Evolutionary conservation across 345 rosid species (phyloP), one percentile per base, ranked within the genome.

Genomic region (Lagerstroemia speciosa): DNA sequence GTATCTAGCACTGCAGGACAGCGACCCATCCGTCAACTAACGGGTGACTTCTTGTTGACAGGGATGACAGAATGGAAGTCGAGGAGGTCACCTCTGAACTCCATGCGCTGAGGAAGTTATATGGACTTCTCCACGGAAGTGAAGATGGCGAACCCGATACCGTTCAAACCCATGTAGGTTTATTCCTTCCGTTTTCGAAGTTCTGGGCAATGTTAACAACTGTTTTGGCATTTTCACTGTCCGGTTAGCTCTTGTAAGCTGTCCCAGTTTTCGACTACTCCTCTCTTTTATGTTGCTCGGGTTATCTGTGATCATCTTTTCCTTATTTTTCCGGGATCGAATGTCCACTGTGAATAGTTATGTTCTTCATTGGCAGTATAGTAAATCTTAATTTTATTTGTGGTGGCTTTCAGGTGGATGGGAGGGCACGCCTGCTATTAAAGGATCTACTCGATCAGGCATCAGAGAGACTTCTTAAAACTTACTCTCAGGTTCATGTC

Each of bases 371-470:
- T 55, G 12, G 11, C 24, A 26, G 61, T n/a, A n/a, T n/a, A n/a
- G n/a, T n/a, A n/a, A n/a, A n/a, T 53, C 6, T 53, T 16, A 58
- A 58, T 27, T 57, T 16, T 57, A 19, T 1, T 50, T n/a, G 3
- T 8, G 57, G 57, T 9, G 57, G 32, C 16, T 58, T 3, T 52
- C 73, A 87, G 90, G 75, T 84, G 73, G 84, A 83, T 65, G 72
- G 75, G 27, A 73, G 76, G 55, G 80, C 83, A 15, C 77, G 70
- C 69, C 45, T 76, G 36, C 40, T 87, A 24, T 70, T 85, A 16
- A 87, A 85, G 76, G 70, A 73, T 65, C 74, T 85, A 36, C 82
- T 87, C 1, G 93, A 83, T 79, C 78, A 64, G 50, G 84, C 83
- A 52, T 69, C 83, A 3, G 75, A 75, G 46, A 67, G 64, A 65